phyloP scores from a whole-genome alignment of 352 stramenopile genomes.

The Phytophthora sansomeana region DNA sequence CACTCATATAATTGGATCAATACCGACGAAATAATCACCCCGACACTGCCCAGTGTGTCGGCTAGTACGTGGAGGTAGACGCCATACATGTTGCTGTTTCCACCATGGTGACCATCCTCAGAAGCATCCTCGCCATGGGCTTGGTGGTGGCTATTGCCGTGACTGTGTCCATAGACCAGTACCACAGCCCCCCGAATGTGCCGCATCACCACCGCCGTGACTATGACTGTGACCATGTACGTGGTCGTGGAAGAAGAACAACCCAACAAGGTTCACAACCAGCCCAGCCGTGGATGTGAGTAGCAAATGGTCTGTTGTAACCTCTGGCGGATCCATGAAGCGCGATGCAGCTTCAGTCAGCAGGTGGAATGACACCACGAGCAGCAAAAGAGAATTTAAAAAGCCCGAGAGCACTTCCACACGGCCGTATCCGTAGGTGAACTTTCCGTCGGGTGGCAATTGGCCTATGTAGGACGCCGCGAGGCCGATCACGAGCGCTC shows the following conservation, averaged over 20 bases:
- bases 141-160: conserved; percentile 64
- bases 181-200: conserved; percentile 41
- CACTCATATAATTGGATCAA: conserved; percentile 87
- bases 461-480: conserved; percentile 85
- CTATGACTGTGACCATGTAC: conserved; percentile 81
- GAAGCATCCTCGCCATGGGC: conserved; percentile 56
- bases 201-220: conserved; percentile 45
- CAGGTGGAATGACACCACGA: conserved; percentile 87
- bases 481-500: conserved; percentile 85
- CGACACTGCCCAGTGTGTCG: conserved; percentile 89
- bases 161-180: conserved; percentile 66
- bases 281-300: conserved; percentile 86
- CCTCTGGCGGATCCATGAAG: conserved; percentile 77
- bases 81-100: conserved; percentile 92
- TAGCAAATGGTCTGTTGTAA: conserved; percentile 87
- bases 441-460: conserved; percentile 71
- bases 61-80: conserved; percentile 92
- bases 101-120: conserved; percentile 29
- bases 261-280: conserved; percentile 86
- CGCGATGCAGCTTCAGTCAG: conserved; percentile 80
- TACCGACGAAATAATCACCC: conserved; percentile 89
- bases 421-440: conserved; percentile 88
- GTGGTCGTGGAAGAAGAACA: conserved; percentile 92
- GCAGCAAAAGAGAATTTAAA: conserved; percentile 85
- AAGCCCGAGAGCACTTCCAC: conserved; percentile 90